Conservation (phyloP, 176 grass and related monocot genomes). For the Juncus effusus region DNA sequence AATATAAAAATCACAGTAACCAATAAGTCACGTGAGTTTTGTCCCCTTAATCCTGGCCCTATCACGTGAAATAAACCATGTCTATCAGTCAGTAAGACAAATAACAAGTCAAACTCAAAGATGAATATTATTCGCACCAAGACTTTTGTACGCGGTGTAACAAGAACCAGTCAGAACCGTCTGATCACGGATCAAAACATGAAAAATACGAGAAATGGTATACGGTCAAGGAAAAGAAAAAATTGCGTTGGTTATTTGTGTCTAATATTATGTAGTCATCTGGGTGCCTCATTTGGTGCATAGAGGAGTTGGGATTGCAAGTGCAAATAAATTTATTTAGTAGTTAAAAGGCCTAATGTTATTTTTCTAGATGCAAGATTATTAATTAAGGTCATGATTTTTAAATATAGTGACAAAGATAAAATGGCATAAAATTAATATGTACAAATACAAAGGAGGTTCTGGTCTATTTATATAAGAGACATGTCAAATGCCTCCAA, state of each 20-base stretch:
- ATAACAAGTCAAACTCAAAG: not conserved
- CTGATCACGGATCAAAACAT: not conserved
- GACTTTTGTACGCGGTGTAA: slow-evolving; percentile 4
- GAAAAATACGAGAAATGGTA: not conserved
- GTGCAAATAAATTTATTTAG: not conserved
- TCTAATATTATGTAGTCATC: not conserved
- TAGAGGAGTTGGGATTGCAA: not conserved
- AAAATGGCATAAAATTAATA: too few relatives aligned
- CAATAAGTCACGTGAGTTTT: slow-evolving; percentile 5
- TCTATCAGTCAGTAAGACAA: slow-evolving; percentile 6
- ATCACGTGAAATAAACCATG: slow-evolving; percentile 3
- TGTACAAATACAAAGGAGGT: too few relatives aligned
- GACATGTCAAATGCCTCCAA: too few relatives aligned
- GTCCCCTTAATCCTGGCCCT: slow-evolving; percentile 6
- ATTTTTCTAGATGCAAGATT: not conserved
- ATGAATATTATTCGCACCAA: not conserved
- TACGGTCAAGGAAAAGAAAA: not conserved
- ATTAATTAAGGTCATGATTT: too few relatives aligned
- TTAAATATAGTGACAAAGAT: too few relatives aligned
- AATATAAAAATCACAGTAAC: not conserved
- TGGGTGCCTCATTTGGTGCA: not conserved
- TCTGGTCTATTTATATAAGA: too few relatives aligned
- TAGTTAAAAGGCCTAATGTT: not conserved
- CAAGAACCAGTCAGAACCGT: not conserved
- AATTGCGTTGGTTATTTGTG: slow-evolving; percentile 9